Base-by-base conservation (phyloP, 257 asterid species). In the Solanum ahanhuiri region DNA sequence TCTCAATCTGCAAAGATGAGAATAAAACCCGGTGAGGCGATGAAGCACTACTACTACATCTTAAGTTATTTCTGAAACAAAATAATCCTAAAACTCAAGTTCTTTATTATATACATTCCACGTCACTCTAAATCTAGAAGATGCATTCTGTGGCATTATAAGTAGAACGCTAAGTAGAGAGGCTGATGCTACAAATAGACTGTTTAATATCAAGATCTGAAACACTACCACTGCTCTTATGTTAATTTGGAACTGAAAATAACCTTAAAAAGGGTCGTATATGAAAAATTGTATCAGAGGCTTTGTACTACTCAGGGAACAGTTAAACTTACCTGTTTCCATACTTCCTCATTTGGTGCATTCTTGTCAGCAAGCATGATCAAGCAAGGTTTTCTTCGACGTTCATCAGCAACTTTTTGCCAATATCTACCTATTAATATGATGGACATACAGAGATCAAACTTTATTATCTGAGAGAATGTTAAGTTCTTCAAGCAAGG, bases 291-390 rank as follows among this genome's bases (percentile, higher is more conserved):
- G 30, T 37, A 17, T 45, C 41, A 25, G 39, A 45, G 60, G 18
- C 10, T 17, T 17, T 48, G 67, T 79, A 79, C 83, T 43, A 25
- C 83, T 79, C 41, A 28, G 84, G 67, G 64, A 48, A 45, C 66
- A 48, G 41, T 79, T 45, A 45, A 83, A 33, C 86, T 88, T 85
- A 96, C 99, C 96, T 90, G 97, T 85, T 73, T 92, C 99, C 99
- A 96, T 85, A 96, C 99, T 86, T 94, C 97, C 90, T 94, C 98
- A 88, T 95, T 95, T 70, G 99, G 99, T 66, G 99, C 99, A 89
- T 96, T 96, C 94, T 96, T 96, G 92, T 96, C 99, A 34, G 99
- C 99, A 86, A 96, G 98, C 92, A 95, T 86, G 87, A 95, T 93
- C 12, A 98, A 94, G 88, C 90, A 93, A 23, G 98, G 98, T 85